Conservation (phyloP, 495 filamentous ascomycete species). For the Lentithecium fluviatile region DNA sequence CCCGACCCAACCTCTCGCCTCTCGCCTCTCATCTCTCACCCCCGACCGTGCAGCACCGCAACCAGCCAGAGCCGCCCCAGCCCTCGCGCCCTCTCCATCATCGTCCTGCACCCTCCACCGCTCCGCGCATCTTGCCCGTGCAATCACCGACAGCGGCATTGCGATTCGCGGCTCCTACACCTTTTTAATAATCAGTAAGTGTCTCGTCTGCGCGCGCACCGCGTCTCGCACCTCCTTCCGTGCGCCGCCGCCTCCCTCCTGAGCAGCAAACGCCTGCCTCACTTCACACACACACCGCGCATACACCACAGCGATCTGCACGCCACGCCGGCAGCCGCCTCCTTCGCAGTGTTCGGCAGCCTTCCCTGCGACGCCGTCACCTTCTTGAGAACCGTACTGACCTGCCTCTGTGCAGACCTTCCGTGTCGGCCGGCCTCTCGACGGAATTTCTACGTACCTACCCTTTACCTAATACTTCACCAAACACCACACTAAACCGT, state of each 20-base stretch:
- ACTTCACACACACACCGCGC: slow-evolving; percentile 7
- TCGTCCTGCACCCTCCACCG: slow-evolving; percentile 2
- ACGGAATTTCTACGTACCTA: slow-evolving; percentile 18
- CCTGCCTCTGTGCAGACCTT: slow-evolving; percentile 15
- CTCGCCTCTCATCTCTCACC: not conserved
- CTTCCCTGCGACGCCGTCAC: not conserved
- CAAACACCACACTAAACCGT: slow-evolving; percentile 22
- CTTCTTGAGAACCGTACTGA: slow-evolving; percentile 11
- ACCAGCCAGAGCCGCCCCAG: slow-evolving; percentile 2
- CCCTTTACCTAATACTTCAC: slow-evolving; percentile 19
- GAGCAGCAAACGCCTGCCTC: slow-evolving; percentile 12
- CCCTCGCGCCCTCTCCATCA: slow-evolving; percentile 15
- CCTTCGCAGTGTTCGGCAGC: slow-evolving; percentile 1
- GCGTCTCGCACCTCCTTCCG: not conserved
- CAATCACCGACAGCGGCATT: no score
- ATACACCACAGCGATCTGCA: no score
- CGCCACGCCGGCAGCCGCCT: slow-evolving; percentile 1
- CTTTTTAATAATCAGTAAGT: slow-evolving; percentile 25
- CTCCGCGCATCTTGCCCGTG: not conserved
- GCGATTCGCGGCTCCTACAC: not conserved
- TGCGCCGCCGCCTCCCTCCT: not conserved
- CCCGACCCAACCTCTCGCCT: not conserved
- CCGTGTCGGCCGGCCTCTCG: slow-evolving; percentile 33
- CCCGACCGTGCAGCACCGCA: slow-evolving; percentile 6
- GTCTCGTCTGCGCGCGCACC: slow-evolving; percentile 2